These are phyloP conservation scores for Platismatia glauca DNA, from an alignment of 495 filamentous ascomycete species.

Conservation along the genomic window DNA sequence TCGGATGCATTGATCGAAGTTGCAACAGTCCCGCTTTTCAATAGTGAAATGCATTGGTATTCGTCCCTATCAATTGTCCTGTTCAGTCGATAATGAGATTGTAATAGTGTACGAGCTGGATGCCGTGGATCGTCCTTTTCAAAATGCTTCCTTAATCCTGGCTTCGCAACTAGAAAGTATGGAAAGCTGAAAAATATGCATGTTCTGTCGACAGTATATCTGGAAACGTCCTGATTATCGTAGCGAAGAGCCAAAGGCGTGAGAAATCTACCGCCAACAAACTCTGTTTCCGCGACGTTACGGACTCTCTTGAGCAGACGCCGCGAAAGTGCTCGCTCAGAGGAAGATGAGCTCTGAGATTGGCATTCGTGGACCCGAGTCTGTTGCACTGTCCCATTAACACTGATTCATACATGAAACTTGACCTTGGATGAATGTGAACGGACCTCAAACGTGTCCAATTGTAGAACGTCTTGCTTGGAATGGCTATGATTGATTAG, in stretches of 20 bases:
- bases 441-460: background rate
- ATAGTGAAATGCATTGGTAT: conserved; percentile 12
- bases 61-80: conserved; percentile 12
- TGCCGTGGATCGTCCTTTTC: conserved; percentile 8
- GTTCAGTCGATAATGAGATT: conserved; percentile 18
- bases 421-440: too few species aligned
- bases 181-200: conserved; percentile 19
- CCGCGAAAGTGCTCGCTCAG: background rate
- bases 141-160: background rate
- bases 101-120: conserved; percentile 16
- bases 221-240: conserved; percentile 13
- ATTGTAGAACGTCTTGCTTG: background rate
- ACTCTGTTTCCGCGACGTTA: background rate
- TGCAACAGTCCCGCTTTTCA: background rate
- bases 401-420: background rate
- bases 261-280: background rate
- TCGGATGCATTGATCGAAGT: conserved; percentile 2
- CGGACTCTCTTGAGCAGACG: background rate
- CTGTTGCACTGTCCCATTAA: background rate
- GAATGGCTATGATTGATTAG: background rate
- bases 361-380: background rate
- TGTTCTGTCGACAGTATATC: conserved; percentile 10
- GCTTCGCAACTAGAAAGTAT: conserved; percentile 3
- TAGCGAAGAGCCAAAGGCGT: conserved; percentile 7
- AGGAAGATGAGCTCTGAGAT: background rate